phyloP scores from a whole-genome alignment of 129 eudicot genomes.

The Artemisia annua region DNA sequence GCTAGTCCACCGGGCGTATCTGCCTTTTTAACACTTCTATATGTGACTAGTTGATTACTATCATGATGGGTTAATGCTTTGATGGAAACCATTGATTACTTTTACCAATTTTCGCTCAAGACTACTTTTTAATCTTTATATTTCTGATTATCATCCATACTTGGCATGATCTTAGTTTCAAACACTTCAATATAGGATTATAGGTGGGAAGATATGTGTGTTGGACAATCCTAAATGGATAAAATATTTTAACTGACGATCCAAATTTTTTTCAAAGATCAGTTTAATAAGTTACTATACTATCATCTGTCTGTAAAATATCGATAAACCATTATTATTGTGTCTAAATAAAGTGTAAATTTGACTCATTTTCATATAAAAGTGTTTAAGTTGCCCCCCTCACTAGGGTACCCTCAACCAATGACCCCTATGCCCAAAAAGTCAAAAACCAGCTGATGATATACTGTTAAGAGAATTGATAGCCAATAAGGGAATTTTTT shows the following conservation, averaged over 20 bases:
- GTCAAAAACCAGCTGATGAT: neutral
- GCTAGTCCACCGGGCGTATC: neutral
- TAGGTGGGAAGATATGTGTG: conserved; percentile 6
- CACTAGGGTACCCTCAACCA: too few species aligned
- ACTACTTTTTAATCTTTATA: conserved; percentile 3
- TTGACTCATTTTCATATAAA: neutral
- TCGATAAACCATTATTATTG: neutral
- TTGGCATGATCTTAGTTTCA: neutral
- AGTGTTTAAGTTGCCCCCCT: neutral
- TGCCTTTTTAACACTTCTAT: neutral
- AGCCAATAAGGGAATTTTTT: too few species aligned
- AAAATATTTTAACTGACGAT: neutral
- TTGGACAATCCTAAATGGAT: neutral
- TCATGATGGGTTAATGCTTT: neutral
- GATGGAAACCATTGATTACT: neutral
- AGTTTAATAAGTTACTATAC: conserved; percentile 1
- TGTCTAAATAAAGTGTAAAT: neutral
- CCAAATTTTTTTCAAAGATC: neutral
- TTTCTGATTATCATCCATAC: neutral
- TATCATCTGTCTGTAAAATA: neutral
- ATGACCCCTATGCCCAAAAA: neutral
- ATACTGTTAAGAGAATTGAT: too few species aligned
- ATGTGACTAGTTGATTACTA: neutral
- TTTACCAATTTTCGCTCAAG: conserved; percentile 5
- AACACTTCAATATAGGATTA: neutral